Conservation (phyloP, 345 rosid species). For the Litchi chinensis region DNA sequence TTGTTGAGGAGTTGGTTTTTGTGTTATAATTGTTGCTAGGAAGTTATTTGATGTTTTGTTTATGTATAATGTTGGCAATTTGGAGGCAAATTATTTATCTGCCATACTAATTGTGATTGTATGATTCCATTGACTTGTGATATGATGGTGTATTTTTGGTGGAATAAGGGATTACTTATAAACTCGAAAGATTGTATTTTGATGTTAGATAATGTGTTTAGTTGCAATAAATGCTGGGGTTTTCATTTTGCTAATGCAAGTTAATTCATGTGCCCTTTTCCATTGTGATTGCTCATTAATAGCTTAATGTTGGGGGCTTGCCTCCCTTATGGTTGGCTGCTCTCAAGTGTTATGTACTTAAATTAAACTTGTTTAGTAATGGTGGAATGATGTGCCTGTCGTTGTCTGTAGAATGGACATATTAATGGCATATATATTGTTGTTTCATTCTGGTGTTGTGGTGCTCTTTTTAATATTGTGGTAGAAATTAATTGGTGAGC, state of each 20-base stretch:
- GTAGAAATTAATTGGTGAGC: background rate
- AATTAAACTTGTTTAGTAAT: background rate
- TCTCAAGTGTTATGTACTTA: background rate
- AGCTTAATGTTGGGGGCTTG: conserved; percentile 12
- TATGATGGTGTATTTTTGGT: background rate
- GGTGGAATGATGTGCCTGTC: conserved; percentile 7
- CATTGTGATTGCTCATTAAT: conserved; percentile 17
- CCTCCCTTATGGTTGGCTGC: background rate
- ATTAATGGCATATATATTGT: background rate
- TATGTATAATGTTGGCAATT: background rate
- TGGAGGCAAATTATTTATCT: background rate
- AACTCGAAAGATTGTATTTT: background rate
- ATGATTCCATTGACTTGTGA: background rate
- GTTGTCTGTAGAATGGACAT: background rate
- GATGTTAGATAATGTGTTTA: background rate
- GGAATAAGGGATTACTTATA: background rate
- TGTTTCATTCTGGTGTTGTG: background rate
- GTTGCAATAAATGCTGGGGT: background rate
- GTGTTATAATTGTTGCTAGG: background rate
- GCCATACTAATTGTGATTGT: background rate
- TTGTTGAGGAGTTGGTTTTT: background rate
- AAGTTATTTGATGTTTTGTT: conserved; percentile 7
- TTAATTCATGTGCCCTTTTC: conserved; percentile 18
- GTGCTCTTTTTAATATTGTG: background rate
- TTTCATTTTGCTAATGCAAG: conserved; percentile 7